phyloP scores from a whole-genome alignment of 176 grass and related monocot species.

The Zea mays region Zm-B73-REFERENCE-NAM-5.0 NC_050104.1:54877501-54878000 shows the following conservation, averaged over 20 bases:
- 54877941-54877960: conserved; percentile 13
- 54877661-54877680: conserved; percentile 35
- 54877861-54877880: conserved; percentile 10
- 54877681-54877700: conserved; percentile 69
- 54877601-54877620: not conserved
- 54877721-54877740: conserved; percentile 23
- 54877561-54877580: not conserved
- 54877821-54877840: conserved; percentile 32
- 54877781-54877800: conserved; percentile 90
- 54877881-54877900: not conserved
- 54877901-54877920: not conserved
- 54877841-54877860: conserved; percentile 2
- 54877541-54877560: conserved; percentile 2
- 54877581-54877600: conserved; percentile 14
- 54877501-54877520: not conserved
- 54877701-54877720: conserved; percentile 28
- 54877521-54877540: conserved; percentile 2
- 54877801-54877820: conserved; percentile 53
- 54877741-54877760: conserved; percentile 74
- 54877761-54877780: conserved; percentile 49
- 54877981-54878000: conserved; percentile 25
- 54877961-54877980: conserved; percentile 29
- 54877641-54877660: not conserved
- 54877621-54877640: not conserved
- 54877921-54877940: conserved; percentile 8